A percentile compares a stretch with the other conserved stretches of the same genome.
These are phyloP conservation scores for Aspergillus pseudoterreus DNA, from an alignment of 2,329 filamentous ascomycete genomes.

Conservation along the genomic window DNA sequence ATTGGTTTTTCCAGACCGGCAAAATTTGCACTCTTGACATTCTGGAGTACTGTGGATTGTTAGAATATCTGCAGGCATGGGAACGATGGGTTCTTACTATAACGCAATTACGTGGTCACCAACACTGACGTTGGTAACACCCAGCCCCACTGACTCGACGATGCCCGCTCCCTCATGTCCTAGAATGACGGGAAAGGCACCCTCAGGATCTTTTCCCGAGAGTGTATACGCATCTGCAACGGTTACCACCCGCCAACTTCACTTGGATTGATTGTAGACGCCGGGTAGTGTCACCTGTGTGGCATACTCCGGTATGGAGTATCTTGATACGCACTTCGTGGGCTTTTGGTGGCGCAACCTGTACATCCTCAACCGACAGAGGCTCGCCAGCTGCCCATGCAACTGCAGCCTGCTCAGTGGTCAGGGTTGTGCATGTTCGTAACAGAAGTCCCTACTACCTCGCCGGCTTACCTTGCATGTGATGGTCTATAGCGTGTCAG, in stretches of 20 bases:
- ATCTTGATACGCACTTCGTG: constrained; percentile 96
- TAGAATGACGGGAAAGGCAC: constrained; percentile 80
- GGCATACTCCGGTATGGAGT: constrained; percentile 96
- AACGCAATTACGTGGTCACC: constrained; percentile 87
- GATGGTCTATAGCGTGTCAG: constrained; percentile 64
- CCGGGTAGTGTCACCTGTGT: constrained; percentile 66
- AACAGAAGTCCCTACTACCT: too few relatives aligned
- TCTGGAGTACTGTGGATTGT: constrained; percentile 71
- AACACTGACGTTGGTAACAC: constrained; percentile 86
- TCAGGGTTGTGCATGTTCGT: background rate
- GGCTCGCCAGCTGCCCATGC: constrained; percentile 94
- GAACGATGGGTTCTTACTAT: constrained; percentile 55
- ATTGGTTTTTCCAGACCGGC: constrained; percentile 98
- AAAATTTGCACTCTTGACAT: constrained; percentile 98
- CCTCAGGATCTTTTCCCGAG: constrained; percentile 93
- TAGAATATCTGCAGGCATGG: constrained; percentile 14
- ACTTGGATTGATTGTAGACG: background rate
- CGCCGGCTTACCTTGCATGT: constrained; percentile 65
- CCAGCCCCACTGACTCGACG: constrained; percentile 88
- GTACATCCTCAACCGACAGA: constrained; percentile 81
- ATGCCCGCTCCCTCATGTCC: constrained; percentile 88
- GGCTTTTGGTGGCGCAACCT: constrained; percentile 81
- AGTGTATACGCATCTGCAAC: constrained; percentile 84
- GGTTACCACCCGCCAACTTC: background rate
- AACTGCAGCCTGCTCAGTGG: constrained; percentile 66